Base-by-base conservation (phyloP, 2,329 filamentous ascomycete species). In the Penicillium italicum region DNA sequence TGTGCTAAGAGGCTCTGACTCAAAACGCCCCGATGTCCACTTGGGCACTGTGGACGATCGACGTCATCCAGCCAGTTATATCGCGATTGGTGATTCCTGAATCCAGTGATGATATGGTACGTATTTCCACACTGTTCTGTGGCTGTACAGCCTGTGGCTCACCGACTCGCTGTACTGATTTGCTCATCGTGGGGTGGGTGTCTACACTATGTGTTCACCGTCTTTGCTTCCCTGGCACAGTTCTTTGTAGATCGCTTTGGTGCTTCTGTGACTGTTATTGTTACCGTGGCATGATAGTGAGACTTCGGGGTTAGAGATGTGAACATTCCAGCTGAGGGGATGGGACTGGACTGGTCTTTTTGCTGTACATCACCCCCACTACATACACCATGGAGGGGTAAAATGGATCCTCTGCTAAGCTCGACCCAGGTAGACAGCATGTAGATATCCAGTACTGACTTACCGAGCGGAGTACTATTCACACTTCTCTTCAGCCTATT, bases 141-240 rank as follows among this genome's bases (percentile, higher is more conserved):
- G 30, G 38, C 43, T 45, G 24, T 30, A 28, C 48, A 51, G 48
- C 38, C 48, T 28, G 28, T 51, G 38, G 48, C 38, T 51, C 48
- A 51, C 48, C 38, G 47, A 50, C 47, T 41, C 28, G 3, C 36
- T 40, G 31, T 40, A 36, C 30, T 18, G 31, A 10, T 34, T 26
- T 30, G 1, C 37, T 37, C 9, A 16, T 31, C 14, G 11, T 5
- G 5, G 28, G 48, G 6, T 31, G 28, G 16, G 20, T 14, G 12
- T 42, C 38, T 51, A 44, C 38, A 43, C 14, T 36, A 38, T 28
- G 18, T 5, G 8, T 46, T 38, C 41, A 38, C 41, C 50, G 50
- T 46, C 18, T 52, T 20, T 43, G 1, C 38, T 41, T 41, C 38
- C 20, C 5, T 48, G 22, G 16, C 20, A 45, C 12, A 34, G 20